Base-by-base conservation (phyloP, 352 stramenopile genomes). In the Albugo candida region DNA sequence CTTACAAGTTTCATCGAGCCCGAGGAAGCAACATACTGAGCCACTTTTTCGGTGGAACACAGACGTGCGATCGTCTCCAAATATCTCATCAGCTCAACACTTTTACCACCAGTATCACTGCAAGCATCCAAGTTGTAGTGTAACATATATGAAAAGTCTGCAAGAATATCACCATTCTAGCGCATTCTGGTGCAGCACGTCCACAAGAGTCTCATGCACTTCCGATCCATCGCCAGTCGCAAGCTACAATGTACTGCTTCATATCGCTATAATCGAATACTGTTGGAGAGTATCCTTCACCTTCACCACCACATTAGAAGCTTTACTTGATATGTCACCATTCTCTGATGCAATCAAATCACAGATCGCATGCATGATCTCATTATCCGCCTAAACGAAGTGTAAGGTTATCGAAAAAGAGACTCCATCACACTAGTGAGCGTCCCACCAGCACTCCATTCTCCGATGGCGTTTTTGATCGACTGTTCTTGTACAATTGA, bases 11-110 rank as follows among this genome's bases (percentile, higher is more conserved):
- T 52, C 16, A 45, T 63, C 3, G 58, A 53, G 18, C 83, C 67
- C 0, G 64, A 70, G 43, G 82, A 81, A 37, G 70, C 45, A 60
- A 84, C 81, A 48, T 73, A 67, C 4, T 60, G 46, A 20, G 83
- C 66, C 10, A 55, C 58, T 49, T 82, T 64, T 16, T 67, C 55
- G 38, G 24, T 31, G 24, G 24, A 31, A 17, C 68, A 76, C 40
- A 86, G 67, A 37, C 61, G 67, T 0, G 74, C 72, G 18, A 85
- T 80, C 3, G 61, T 64, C 49, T 88, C 78, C 13, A 91, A 52
- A 42, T 80, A 84, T 16, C 78, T 70, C 63, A 88, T 78, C 42
- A 69, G 85, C 46, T 84, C 68, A 13, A 83, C 62, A 3, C 73
- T 86, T 40, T 56, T 56, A 60, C 83, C 48, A 1, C 48, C n/a